phyloP scores from a whole-genome alignment of 1,139 yeast genomes.

The Diutina pseudorugosa region DNA sequence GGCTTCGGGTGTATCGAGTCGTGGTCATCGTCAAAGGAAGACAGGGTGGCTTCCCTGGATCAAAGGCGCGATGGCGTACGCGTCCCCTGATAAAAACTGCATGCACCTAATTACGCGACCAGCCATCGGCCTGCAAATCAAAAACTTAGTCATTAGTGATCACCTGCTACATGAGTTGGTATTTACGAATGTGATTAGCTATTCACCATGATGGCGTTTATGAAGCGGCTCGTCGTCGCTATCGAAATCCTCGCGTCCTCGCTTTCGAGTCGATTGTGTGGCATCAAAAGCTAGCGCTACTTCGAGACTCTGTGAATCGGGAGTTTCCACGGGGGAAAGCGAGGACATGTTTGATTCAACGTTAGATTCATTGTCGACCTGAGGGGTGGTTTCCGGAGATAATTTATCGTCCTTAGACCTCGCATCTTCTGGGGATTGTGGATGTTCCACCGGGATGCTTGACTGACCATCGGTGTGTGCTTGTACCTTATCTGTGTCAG shows the following conservation, averaged over 20 bases:
- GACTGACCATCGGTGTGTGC: no score
- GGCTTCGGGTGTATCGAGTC: conserved; percentile 1
- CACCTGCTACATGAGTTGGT: background rate
- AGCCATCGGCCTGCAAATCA: background rate
- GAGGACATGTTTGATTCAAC: background rate
- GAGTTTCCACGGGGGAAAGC: background rate
- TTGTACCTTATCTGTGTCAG: no score
- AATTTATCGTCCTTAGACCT: background rate
- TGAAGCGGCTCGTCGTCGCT: background rate
- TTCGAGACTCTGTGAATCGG: background rate
- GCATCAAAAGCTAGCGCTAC: background rate
- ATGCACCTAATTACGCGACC: background rate
- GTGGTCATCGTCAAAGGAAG: background rate
- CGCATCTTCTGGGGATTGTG: background rate
- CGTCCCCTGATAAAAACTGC: background rate
- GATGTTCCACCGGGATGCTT: no score
- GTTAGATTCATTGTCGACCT: background rate
- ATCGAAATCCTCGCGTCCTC: background rate
- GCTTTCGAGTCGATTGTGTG: background rate
- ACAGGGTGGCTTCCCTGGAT: background rate
- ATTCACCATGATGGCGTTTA: background rate
- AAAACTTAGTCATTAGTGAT: background rate
- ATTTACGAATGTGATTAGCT: background rate
- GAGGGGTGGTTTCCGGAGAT: background rate
- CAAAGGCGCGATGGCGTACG: background rate